Conservation (phyloP, 148 eudicot species). For the Amaranthus palmeri region DNA sequence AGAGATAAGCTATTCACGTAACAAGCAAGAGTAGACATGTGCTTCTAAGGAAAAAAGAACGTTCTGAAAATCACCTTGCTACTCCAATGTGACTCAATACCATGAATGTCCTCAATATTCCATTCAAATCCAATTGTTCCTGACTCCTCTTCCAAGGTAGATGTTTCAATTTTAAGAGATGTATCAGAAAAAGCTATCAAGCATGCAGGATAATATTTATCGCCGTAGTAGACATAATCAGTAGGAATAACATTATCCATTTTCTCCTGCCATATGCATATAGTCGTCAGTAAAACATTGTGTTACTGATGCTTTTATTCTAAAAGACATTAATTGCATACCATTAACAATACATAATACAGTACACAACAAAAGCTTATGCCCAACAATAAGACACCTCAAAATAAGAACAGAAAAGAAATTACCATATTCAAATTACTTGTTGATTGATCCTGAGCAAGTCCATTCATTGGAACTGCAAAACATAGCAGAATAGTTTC, state of each 20-base stretch:
- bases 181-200: conserved; percentile 37
- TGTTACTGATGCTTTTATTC: not conserved
- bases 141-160: conserved; percentile 28
- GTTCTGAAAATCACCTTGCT: conserved; percentile 34
- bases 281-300: not conserved
- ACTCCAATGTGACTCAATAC: conserved; percentile 43
- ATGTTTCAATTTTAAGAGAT: conserved; percentile 35
- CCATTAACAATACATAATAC: not conserved
- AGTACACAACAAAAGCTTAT: not conserved
- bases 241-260: conserved; percentile 31
- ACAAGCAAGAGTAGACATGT: not conserved
- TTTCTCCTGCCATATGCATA: conserved; percentile 38
- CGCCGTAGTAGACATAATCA: conserved; percentile 44
- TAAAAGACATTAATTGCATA: not conserved
- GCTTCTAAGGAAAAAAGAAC: conserved; percentile 7
- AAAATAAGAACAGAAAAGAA: conserved; percentile 5
- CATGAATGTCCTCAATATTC: conserved; percentile 48
- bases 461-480: conserved; percentile 29
- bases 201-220: conserved; percentile 44
- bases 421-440: conserved; percentile 46
- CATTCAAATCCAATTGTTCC: conserved; percentile 31
- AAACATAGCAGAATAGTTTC: conserved; percentile 12
- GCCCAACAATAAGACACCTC: not conserved
- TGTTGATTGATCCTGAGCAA: conserved; percentile 25
- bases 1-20: not conserved